Evolutionary conservation across 192 early-diverging fungal species (phyloP).

Genomic region (Backusella tarrabulga): DNA sequence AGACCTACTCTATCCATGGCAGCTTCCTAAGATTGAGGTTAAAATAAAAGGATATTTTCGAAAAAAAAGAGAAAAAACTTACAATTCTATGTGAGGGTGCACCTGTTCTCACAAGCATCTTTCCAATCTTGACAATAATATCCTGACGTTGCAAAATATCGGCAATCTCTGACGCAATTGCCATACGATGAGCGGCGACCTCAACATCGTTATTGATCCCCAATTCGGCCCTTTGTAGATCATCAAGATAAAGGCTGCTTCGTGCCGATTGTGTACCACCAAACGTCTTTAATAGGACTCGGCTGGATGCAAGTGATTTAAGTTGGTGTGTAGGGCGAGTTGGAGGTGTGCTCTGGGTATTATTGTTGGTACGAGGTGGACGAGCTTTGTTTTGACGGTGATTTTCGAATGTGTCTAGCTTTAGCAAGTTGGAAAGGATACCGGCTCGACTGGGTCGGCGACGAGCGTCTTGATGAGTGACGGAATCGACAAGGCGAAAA

Average conservation of each 20-base stretch:
- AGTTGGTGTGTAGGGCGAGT: not conserved
- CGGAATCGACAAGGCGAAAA: conserved; percentile 23
- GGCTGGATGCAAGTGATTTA: conserved; percentile 8
- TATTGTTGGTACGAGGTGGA: not conserved
- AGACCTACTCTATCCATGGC: conserved; percentile 47
- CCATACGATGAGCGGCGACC: conserved; percentile 21
- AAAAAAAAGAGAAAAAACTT: conserved; percentile 7
- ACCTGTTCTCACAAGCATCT: conserved; percentile 46
- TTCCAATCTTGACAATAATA: conserved; percentile 48
- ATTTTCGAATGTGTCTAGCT: conserved; percentile 32
- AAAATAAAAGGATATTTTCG: too few species aligned
- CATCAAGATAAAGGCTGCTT: conserved; percentile 20
- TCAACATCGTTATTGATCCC: conserved; percentile 10
- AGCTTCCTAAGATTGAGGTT: conserved; percentile 34
- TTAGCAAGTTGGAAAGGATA: conserved; percentile 45
- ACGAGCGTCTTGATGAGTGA: conserved; percentile 5
- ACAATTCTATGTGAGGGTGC: conserved; percentile 54
- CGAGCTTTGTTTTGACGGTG: conserved; percentile 15
- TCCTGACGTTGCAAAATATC: conserved; percentile 48
- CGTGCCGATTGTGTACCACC: conserved; percentile 19
- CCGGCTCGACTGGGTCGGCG: conserved; percentile 34
- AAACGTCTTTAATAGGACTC: not conserved
- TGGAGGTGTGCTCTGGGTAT: not conserved
- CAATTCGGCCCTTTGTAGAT: conserved; percentile 22
- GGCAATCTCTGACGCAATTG: conserved; percentile 35